phyloP scores from a whole-genome alignment of 768 basidiomycete genomes.

The Pulveroboletus sp. region DNA sequence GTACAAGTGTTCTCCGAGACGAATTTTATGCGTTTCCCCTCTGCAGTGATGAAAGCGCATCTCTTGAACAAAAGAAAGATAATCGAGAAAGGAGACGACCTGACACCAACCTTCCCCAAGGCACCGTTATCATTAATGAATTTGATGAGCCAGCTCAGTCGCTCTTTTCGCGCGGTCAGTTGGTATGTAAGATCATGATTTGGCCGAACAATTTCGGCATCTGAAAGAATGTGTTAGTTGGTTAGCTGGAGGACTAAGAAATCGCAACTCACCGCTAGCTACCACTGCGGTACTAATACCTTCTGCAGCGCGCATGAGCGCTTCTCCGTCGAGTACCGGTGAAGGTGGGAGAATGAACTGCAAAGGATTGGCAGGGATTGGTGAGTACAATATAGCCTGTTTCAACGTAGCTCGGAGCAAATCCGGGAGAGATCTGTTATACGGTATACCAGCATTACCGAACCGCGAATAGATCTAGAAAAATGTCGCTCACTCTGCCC shows the following conservation, averaged over 20 bases:
- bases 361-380: slow-evolving; percentile 73
- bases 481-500: slow-evolving; percentile 52
- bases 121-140: slow-evolving; percentile 89
- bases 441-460: slow-evolving; percentile 1
- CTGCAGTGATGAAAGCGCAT: neutral
- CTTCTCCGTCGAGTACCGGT: slow-evolving; percentile 67
- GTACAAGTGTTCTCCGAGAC: neutral
- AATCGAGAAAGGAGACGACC: neutral
- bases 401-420: slow-evolving; percentile 79
- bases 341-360: slow-evolving; percentile 75
- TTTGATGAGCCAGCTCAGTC: slow-evolving; percentile 80
- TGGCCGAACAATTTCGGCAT: slow-evolving; percentile 63
- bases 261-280: slow-evolving; percentile 55
- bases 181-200: slow-evolving; percentile 83
- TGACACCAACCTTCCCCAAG: slow-evolving; percentile 58
- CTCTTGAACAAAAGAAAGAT: neutral
- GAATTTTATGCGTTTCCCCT: neutral
- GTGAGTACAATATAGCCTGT: slow-evolving; percentile 78
- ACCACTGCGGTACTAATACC: slow-evolving; percentile 70
- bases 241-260: neutral
- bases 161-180: slow-evolving; percentile 67
- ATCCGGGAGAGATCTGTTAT: slow-evolving; percentile 61
- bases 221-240: slow-evolving; percentile 28
- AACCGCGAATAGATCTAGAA: neutral
- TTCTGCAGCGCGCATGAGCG: slow-evolving; percentile 76